These are phyloP conservation scores for Cordyceps cicadae DNA, from an alignment of 2,329 filamentous ascomycete genomes.

Conservation along the genomic window DNA sequence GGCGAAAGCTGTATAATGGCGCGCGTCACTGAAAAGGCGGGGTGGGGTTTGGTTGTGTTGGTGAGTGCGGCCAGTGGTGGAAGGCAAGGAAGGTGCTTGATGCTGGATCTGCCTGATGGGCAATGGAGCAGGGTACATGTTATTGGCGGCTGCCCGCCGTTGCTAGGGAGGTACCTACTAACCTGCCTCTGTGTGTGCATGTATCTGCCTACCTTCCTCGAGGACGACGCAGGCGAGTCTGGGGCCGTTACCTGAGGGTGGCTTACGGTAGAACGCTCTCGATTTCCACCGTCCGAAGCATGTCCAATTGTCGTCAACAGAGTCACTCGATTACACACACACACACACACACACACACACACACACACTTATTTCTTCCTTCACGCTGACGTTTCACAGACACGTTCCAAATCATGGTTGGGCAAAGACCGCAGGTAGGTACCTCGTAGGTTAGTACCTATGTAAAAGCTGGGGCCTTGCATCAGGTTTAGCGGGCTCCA, in stretches of 20 bases:
- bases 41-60: slow-evolving; percentile 8
- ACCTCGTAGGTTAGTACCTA: not conserved
- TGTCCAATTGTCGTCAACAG: not conserved
- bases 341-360: no score
- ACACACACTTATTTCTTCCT: not conserved
- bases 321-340: not conserved
- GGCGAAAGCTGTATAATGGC: slow-evolving; percentile 12
- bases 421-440: not conserved
- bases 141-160: not conserved
- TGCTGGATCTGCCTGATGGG: no score
- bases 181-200: no score
- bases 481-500: slow-evolving; percentile 2
- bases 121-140: not conserved
- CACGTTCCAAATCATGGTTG: not conserved
- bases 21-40: slow-evolving; percentile 11
- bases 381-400: not conserved
- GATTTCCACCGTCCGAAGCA: not conserved
- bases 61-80: not conserved
- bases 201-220: no score
- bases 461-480: not conserved
- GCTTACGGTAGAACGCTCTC: no score
- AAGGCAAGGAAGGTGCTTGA: no score
- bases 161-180: not conserved
- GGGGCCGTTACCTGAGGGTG: not conserved
- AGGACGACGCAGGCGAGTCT: not conserved